These are phyloP conservation scores for Calonectria crousiana DNA, from an alignment of 2,329 filamentous ascomycete genomes.

Conservation along the genomic window DNA sequence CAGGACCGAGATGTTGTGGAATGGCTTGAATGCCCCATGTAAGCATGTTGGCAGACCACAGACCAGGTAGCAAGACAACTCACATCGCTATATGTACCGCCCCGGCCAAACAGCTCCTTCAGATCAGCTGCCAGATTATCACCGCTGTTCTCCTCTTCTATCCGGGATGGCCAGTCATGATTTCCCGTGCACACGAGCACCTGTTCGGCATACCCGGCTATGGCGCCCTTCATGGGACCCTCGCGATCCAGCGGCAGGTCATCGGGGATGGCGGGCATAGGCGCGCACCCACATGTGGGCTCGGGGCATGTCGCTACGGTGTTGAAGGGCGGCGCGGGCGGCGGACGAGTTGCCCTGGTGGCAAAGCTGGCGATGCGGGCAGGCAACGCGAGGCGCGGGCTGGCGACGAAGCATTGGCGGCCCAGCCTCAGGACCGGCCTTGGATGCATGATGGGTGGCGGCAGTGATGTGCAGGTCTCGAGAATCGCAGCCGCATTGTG, in stretches of 20 bases:
- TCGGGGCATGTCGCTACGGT: conserved; percentile 74
- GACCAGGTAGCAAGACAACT: conserved; percentile 38
- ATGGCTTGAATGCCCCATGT: conserved; percentile 69
- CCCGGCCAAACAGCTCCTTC: conserved; percentile 75
- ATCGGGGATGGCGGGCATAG: conserved; percentile 71
- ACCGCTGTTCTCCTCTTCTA: conserved; percentile 82
- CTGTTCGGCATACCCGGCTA: conserved; percentile 84
- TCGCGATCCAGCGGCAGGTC: conserved; percentile 81
- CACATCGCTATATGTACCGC: conserved; percentile 76
- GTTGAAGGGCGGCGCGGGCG: conserved; percentile 51
- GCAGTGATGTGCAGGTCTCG: background rate
- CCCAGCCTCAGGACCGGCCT: conserved; percentile 31
- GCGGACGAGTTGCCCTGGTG: conserved; percentile 27
- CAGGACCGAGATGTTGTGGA: conserved; percentile 82
- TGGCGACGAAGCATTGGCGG: conserved; percentile 22
- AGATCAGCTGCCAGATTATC: conserved; percentile 78
- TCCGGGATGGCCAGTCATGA: conserved; percentile 83
- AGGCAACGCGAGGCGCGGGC: background rate
- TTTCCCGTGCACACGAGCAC: conserved; percentile 86
- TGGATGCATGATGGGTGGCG: conserved; percentile 29
- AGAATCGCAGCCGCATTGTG: conserved; percentile 7
- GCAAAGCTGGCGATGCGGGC: conserved; percentile 8
- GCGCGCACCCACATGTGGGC: conserved; percentile 81
- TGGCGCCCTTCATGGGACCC: conserved; percentile 78
- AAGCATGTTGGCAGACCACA: background rate